Base-by-base conservation (phyloP, 2,329 filamentous ascomycete species). In the Aspergillus luchuensis region DNA sequence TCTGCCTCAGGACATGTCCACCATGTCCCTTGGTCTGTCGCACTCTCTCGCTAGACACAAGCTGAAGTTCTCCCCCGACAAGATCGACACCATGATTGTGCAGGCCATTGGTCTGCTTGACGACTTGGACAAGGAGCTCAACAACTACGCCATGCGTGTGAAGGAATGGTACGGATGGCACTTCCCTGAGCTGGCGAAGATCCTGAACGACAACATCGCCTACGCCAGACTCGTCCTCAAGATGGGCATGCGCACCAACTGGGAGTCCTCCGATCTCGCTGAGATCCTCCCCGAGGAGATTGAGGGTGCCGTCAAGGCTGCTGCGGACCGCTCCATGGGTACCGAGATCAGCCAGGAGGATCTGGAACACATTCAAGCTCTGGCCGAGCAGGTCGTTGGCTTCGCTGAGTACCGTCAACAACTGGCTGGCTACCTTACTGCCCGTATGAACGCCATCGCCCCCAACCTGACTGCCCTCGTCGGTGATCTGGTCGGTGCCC, bases 151-250 rank as follows among this genome's bases (percentile, higher is more conserved):
- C 66, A 99, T 99, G 95, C 87, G 95, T 78, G 92, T 97, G 64
- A 98, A 98, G 87, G 95, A 99, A 80, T 99, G 95, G 95, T 99
- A 99, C 76, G 95, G 95, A 72, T 99, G 95, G 95, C 95, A 98
- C 80, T 99, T 98, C 83, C 95, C 95, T 43, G 95, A 99, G 82
- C 88, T 99, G 85, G 93, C 91, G 74, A 94, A 93, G 81, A 97
- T 98, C 74, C 85, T 97, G 69, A 96, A 96, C 78, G 95, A 99
- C 84, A 99, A 99, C 80, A 82, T 97, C 64, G 93, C 93, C 66
- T 99, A 97, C 76, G 89, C 93, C 62, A 89, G 89, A 68, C 89
- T 99, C 60, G 92, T 99, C 60, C 81, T 97, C 54, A 86, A 89
- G 66, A 91, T 96, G 82, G 95, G 95, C 69, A 91, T 96, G 85